A percentile compares a stretch with the other conserved stretches of the same genome.
Evolutionary conservation across 441 rosid species (phyloP).

Genomic region (Manihot esculenta): DNA sequence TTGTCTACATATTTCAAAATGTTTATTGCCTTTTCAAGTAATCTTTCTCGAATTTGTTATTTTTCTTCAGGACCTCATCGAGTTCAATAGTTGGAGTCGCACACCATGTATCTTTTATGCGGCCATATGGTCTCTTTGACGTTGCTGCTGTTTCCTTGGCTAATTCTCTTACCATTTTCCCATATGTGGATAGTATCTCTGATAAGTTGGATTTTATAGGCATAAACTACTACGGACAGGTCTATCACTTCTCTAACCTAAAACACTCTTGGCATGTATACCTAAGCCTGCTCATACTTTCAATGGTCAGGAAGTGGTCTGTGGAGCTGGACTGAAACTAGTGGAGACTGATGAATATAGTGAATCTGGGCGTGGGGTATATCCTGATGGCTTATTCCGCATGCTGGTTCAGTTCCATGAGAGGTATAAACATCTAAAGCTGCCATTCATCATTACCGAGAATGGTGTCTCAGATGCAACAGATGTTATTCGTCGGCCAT

Average conservation of each 20-base stretch:
- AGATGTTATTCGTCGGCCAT: conserved; percentile 87
- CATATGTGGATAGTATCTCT: conserved; percentile 68
- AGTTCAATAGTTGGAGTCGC: conserved; percentile 75
- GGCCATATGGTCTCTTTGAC: conserved; percentile 93
- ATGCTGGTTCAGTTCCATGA: conserved; percentile 74
- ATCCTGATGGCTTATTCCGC: conserved; percentile 89
- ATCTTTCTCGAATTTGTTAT: conserved; percentile 4
- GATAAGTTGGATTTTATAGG: conserved; percentile 86
- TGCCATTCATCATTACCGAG: conserved; percentile 83
- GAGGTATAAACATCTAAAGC: conserved; percentile 72
- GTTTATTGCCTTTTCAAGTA: neutral
- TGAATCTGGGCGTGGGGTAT: conserved; percentile 96
- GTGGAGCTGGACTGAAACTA: conserved; percentile 76
- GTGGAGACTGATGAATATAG: conserved; percentile 95
- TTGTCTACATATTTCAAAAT: neutral
- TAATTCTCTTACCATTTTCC: conserved; percentile 72
- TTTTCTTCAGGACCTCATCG: conserved; percentile 39
- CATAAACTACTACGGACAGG: conserved; percentile 97
- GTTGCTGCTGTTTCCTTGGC: conserved; percentile 73
- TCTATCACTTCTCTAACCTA: conserved; percentile 29
- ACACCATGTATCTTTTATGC: conserved; percentile 87
- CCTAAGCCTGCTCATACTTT: conserved; percentile 18
- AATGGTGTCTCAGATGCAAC: conserved; percentile 90
- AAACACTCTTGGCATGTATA: neutral
- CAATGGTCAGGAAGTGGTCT: conserved; percentile 69